Evolutionary conservation across 1,284 basidiomycete genomes (phyloP).

Genomic region (Ustilago shanxiensis): DNA sequence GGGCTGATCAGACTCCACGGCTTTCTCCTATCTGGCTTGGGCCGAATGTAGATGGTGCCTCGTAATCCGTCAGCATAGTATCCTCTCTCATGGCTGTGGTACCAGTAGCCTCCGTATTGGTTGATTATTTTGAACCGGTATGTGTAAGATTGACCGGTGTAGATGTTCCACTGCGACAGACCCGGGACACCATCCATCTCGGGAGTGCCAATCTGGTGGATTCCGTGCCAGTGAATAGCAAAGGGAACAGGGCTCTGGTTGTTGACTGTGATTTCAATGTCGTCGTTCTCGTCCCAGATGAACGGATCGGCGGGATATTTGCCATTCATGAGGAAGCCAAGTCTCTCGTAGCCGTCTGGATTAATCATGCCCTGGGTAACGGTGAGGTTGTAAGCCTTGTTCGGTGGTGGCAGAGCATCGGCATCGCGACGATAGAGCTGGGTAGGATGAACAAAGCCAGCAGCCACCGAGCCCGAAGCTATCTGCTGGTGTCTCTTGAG

Average conservation of each 20-base stretch:
- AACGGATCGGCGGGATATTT: conserved; percentile 46
- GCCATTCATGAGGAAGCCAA: conserved; percentile 55
- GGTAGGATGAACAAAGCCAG: conserved; percentile 40
- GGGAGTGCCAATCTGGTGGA: conserved; percentile 54
- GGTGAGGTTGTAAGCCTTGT: conserved; percentile 44
- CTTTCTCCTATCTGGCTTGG: conserved; percentile 35
- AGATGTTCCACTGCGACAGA: conserved; percentile 56
- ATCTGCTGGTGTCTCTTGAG: conserved; percentile 35
- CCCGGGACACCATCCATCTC: conserved; percentile 61
- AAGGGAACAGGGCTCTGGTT: conserved; percentile 49
- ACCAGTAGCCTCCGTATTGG: conserved; percentile 56
- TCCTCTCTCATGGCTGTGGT: conserved; percentile 53
- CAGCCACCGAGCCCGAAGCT: conserved; percentile 29
- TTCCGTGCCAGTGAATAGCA: conserved; percentile 56
- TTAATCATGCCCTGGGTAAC: conserved; percentile 43
- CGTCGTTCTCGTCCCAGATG: conserved; percentile 57
- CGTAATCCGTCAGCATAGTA: conserved; percentile 53
- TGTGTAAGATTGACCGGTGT: conserved; percentile 39
- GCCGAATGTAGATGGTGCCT: conserved; percentile 51
- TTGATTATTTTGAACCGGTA: conserved; percentile 54
- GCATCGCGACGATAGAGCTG: conserved; percentile 43
- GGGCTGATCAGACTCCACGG: conserved; percentile 48
- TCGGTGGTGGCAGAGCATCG: conserved; percentile 36
- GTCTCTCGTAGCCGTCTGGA: conserved; percentile 46
- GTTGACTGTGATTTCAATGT: conserved; percentile 47